phyloP scores from a whole-genome alignment of 1,139 yeast genomes.

The Scheffersomyces segobiensis region DNA sequence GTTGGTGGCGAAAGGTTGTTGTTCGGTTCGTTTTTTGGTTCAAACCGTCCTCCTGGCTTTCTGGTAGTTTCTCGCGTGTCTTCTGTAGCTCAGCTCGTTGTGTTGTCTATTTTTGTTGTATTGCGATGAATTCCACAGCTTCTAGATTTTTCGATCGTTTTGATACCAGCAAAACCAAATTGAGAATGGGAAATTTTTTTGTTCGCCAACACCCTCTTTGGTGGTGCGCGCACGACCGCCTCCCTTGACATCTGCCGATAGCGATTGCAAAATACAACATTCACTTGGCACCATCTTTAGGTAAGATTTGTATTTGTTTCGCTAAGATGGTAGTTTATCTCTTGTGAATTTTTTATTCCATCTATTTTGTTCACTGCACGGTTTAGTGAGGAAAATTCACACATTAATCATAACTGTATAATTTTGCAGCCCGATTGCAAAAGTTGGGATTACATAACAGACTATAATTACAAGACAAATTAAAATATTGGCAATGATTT shows the following conservation, averaged over 20 bases:
- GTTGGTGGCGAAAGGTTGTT: neutral
- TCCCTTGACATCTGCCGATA: neutral
- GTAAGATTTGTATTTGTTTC: neutral
- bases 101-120: neutral
- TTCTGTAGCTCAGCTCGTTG: neutral
- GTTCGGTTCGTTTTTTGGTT: neutral
- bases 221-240: neutral
- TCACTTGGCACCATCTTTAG: neutral
- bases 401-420: too few relatives aligned
- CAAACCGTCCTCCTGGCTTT: neutral
- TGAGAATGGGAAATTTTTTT: neutral
- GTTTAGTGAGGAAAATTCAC: neutral
- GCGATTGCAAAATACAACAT: neutral
- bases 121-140: neutral
- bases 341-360: too few relatives aligned
- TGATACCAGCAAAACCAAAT: neutral
- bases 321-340: neutral
- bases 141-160: neutral
- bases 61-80: neutral
- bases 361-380: neutral
- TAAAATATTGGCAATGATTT: neutral
- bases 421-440: neutral
- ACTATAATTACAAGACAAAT: neutral
- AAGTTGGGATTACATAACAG: neutral
- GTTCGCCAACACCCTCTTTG: neutral